Base-by-base conservation (phyloP, 805 yeast genomes). In the Maudiozyma bulderi region DNA sequence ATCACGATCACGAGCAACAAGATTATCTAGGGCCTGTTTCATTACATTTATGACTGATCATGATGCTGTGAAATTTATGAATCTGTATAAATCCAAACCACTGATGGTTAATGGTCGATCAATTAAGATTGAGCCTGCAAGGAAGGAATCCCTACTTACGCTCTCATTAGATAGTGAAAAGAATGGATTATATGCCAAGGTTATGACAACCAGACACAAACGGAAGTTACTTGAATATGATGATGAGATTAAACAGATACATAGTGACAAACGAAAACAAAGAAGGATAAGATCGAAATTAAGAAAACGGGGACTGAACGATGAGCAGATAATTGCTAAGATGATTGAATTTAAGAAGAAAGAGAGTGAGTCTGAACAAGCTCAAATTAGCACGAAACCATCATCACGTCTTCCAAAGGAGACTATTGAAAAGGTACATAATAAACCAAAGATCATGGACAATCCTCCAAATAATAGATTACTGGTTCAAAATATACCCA, bases 401-500 rank as follows among this genome's bases (percentile, higher is more conserved):
- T 8, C 6, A 35, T 35, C 38, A 20, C 26, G 4, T 20, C 26
- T 20, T 20, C 37, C 37, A 34, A 10, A n/a, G 37, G 37, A 34
- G 37, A 34, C 37, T n/a, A 20, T 20, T 20, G 26, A 20, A 20
- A 20, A 20, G 26, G 26, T 20, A 20, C 26, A 20, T 13, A 39
- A 14, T 28, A 20, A 39, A 8, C 42, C 42, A 50, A 54, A 47
- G 50, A 54, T 54, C 35, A 39, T 39, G 11, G 58, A 57, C 10
- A 62, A 63, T 29, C 88, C 88, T 14, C 93, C 96, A 0, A 78
- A 87, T 67, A 82, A 78, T 48, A 72, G 79, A 5, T 65, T 90
- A 35, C 73, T 90, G 47, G 62, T 87, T 11, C 93, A 88, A 54
- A 73, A 78, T 43, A 64, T 89, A 44, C 82, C 89, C 0, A 58